A percentile compares a stretch with the other conserved stretches of the same genome.
phyloP scores from a whole-genome alignment of 2,329 filamentous ascomycete species.

The Venturia oleaginea region DNA sequence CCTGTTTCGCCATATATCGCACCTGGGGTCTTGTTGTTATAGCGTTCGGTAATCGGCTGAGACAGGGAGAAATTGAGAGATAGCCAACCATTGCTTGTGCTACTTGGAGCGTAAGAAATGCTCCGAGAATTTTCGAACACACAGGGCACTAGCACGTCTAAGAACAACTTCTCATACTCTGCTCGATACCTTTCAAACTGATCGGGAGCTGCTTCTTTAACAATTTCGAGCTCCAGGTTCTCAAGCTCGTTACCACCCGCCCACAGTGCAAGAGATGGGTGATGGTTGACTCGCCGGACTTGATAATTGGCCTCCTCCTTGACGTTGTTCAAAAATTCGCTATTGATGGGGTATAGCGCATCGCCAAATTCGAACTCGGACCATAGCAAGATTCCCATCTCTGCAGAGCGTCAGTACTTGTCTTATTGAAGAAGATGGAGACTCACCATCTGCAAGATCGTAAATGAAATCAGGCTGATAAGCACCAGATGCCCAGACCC shows the following conservation, averaged over 20 bases:
- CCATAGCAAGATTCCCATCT: slow-evolving; percentile 51
- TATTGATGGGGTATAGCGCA: slow-evolving; percentile 47
- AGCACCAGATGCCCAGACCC: slow-evolving; percentile 52
- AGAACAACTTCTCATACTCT: slow-evolving; percentile 51
- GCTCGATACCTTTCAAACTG: slow-evolving; percentile 31
- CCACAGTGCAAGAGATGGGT: slow-evolving; percentile 37
- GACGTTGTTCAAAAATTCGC: slow-evolving; percentile 47
- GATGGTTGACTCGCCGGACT: slow-evolving; percentile 52
- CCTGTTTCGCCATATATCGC: slow-evolving; percentile 49
- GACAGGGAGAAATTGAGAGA: slow-evolving; percentile 44
- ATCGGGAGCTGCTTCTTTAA: slow-evolving; percentile 33
- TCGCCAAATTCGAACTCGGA: slow-evolving; percentile 56
- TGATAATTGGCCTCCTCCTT: slow-evolving; percentile 50
- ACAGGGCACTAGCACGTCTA: slow-evolving; percentile 45
- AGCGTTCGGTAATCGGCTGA: slow-evolving; percentile 47
- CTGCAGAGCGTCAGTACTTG: not conserved
- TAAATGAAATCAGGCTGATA: slow-evolving; percentile 55
- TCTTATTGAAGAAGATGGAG: not conserved
- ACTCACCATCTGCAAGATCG: slow-evolving; percentile 48
- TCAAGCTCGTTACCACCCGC: slow-evolving; percentile 49
- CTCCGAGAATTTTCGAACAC: slow-evolving; percentile 50
- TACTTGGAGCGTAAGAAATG: slow-evolving; percentile 53
- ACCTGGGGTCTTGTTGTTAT: slow-evolving; percentile 44
- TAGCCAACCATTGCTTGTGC: slow-evolving; percentile 51
- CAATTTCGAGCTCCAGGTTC: slow-evolving; percentile 40